Evolutionary conservation across 495 filamentous ascomycete species (phyloP), one percentile per base, ranked within the genome.

Genomic region (Hypoxylon trugodes): DNA sequence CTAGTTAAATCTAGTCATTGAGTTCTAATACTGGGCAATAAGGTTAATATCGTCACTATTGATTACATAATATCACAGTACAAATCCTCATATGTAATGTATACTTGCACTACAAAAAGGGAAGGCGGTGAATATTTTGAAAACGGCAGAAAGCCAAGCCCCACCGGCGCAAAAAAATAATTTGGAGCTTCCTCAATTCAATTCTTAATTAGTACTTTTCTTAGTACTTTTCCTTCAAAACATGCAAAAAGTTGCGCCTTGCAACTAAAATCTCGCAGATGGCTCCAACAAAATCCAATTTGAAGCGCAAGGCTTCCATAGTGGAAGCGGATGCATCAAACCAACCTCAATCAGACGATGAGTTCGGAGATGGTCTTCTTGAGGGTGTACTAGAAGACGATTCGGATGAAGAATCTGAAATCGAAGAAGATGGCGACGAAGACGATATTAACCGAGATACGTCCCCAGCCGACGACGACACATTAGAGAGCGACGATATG

Each of bases 291-390:
- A 41, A 70, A 10, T 38, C 67, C 3, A 76, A 69, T 30, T 72
- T 74, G 64, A 81, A 81, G 78, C 78, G 79, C 57, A 81, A 80
- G 54, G 69, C 73, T 65, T 71, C 71, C 19, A 62, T 63, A 3
- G 65, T 69, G 1, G 76, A 77, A 25, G 51, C 67, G 0, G 69
- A 79, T 35, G 70, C 58, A 15, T 67, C 71, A 36, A 65, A 75
- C 32, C 74, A 76, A 47, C 52, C 74, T 25, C 76, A 75, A 61
- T 87, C 86, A 15, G 88, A 89, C 6, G 85, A 88, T 45, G 90
- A 91, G 53, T 81, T 93, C 67, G 82, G 80, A 49, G 77, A 79
- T 26, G 83, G 82, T 0, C 77, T 89, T 25, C 73, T 92, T 6
- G 84, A 90, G 52, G 89, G 87, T 24, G 80, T 86, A 46, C 77